Evolutionary conservation across 495 filamentous ascomycete genomes (phyloP).

Genomic region (Penicillium roqueforti): DNA sequence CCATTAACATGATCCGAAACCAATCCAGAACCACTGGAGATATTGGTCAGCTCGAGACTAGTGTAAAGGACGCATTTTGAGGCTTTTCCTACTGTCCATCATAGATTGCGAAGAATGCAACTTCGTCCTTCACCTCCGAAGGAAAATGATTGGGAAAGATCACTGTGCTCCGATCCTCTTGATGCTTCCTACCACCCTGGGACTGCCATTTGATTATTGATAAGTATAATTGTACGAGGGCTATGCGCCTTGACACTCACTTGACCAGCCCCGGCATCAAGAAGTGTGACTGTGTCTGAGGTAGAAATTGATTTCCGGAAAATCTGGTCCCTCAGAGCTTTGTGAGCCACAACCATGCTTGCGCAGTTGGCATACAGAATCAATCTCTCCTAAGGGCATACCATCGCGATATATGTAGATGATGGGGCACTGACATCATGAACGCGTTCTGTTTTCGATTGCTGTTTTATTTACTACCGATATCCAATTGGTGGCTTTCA

Average conservation of each 20-base stretch:
- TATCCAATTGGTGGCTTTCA: background rate
- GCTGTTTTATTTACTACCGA: background rate
- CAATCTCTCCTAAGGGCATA: background rate
- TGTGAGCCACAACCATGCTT: constrained; percentile 18
- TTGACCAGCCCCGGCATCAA: constrained; percentile 33
- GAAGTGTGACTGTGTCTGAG: constrained; percentile 27
- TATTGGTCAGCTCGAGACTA: background rate
- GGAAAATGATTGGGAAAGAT: constrained; percentile 33
- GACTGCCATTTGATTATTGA: constrained; percentile 17
- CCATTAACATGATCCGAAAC: constrained; percentile 35
- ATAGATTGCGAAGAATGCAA: constrained; percentile 40
- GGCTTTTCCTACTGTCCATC: constrained; percentile 38
- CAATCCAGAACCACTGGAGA: constrained; percentile 29
- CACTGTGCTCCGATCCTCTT: constrained; percentile 34
- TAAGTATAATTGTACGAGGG: constrained; percentile 1
- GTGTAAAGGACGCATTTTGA: background rate
- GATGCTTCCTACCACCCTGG: constrained; percentile 29
- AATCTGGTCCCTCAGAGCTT: constrained; percentile 21
- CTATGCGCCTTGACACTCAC: constrained; percentile 10
- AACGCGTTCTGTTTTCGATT: background rate
- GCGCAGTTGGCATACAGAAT: background rate
- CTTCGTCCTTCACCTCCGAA: constrained; percentile 24
- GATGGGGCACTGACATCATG: constrained; percentile 33
- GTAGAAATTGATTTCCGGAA: constrained; percentile 25
- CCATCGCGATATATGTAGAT: background rate